Evolutionary conservation across 768 basidiomycete species (phyloP), one percentile per base, ranked within the genome.

Genomic region (Floccularia luteovirens): DNA sequence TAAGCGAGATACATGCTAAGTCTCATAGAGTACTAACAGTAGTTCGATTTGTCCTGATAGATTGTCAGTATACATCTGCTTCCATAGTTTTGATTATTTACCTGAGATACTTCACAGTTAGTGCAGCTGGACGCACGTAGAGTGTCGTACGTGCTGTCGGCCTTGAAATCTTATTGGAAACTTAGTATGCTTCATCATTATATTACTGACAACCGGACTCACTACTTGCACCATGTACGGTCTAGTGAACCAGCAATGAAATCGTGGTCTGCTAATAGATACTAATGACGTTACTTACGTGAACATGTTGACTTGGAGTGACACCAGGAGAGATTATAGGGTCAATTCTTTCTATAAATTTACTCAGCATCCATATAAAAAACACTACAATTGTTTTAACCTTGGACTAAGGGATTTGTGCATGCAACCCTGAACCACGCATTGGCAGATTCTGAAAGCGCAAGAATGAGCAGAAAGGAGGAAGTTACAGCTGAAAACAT

Each of bases 361-460:
- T 13, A 31, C 2, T 42, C 34, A 43, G 36, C 14, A 36, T 14
- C 27, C 4, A 21, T 24, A 20, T 32, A 24, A 13, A 22, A 19
- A 36, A 16, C 19, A 16, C n/a, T 23, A 22, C n/a, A 23, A 19
- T 30, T n/a, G n/a, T n/a, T 34, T 42, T 24, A 8, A 64, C 66
- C 64, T 56, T 59, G 55, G 1, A 69, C 63, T 31, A 67, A 54
- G 14, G 67, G 66, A 14, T 43, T 50, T 8, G 64, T 63, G 39
- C 67, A 69, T 5, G 63, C 54, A 33, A 67, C 61, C 27, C 63
- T 62, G 47, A 69, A 67, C 67, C 64, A 69, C 5, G 62, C 63
- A 39, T 57, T 43, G 11, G 47, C 49, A 20, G 47, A 34, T 19
- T n/a, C 27, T 14, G 14, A 28, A 28, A 36, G 41, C 4, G 20